phyloP scores from a whole-genome alignment of 2,329 filamentous ascomycete species.

The Pseudophaeomoniella oleicola region DNA sequence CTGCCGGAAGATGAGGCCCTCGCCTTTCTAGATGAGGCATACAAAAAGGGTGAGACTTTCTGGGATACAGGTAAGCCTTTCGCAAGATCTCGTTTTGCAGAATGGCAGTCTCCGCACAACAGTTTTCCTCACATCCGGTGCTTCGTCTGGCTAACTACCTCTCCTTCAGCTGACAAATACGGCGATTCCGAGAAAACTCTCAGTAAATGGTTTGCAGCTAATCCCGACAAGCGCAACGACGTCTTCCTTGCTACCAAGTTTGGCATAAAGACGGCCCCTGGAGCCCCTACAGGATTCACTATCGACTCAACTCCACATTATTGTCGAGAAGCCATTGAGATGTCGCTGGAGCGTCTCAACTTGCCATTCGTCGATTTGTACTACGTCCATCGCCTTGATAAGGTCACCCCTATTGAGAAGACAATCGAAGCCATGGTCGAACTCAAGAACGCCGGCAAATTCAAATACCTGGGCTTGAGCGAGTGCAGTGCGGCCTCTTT shows the following conservation, averaged over 20 bases:
- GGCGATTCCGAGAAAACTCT: constrained; percentile 17
- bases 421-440: constrained; percentile 29
- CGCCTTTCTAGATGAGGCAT: constrained; percentile 21
- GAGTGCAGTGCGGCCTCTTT: constrained; percentile 35
- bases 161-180: constrained; percentile 19
- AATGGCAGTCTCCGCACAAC: no score
- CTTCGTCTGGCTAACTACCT: no score
- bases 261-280: constrained; percentile 12
- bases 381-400: constrained; percentile 30
- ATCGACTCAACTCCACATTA: constrained; percentile 26
- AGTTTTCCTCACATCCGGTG: no score
- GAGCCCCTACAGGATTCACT: constrained; percentile 5
- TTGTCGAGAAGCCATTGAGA: constrained; percentile 23
- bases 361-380: constrained; percentile 32
- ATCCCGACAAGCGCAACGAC: no score
- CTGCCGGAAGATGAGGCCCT: constrained; percentile 34
- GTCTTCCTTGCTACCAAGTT: constrained; percentile 42
- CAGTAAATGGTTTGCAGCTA: no score
- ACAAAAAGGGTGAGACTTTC: constrained; percentile 15
- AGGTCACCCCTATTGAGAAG: constrained; percentile 20
- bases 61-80: no score
- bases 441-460: constrained; percentile 36
- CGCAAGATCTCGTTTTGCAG: no score
- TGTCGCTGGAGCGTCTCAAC: constrained; percentile 25
- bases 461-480: constrained; percentile 36